Evolutionary conservation across 192 early-diverging fungal species (phyloP), one percentile per base, ranked within the genome.

Genomic region (Entophlyctis luteolus): DNA sequence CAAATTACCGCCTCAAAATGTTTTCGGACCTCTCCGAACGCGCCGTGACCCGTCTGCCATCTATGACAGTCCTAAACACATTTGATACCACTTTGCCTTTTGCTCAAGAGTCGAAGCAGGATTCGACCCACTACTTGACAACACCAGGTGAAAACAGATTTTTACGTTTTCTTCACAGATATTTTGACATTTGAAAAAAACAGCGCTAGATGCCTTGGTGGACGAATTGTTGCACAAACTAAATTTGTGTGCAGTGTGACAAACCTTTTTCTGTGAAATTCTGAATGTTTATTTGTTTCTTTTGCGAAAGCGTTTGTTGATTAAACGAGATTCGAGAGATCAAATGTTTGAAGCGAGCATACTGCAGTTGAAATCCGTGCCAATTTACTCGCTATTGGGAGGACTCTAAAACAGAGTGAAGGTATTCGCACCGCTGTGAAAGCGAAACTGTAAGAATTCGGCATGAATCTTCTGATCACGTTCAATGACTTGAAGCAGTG

Each of bases 221-320:
- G 62, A 62, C 36, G 68, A 70, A 32, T 28, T 70, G 2, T 59
- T 55, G 55, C 56, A 58, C 28, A 58, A 42, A 32, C 29, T 67
- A 28, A 58, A 67, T 58, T 4, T 58, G 31, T 55, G 55, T 58
- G 55, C n/a, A n/a, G n/a, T n/a, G n/a, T n/a, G n/a, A n/a, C n/a
- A n/a, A n/a, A n/a, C n/a, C n/a, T n/a, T n/a, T n/a, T n/a, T n/a
- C n/a, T n/a, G n/a, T n/a, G n/a, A n/a, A n/a, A n/a, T n/a, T n/a
- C n/a, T n/a, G n/a, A n/a, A n/a, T n/a, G n/a, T n/a, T n/a, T n/a
- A n/a, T n/a, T n/a, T n/a, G n/a, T n/a, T n/a, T n/a, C n/a, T n/a
- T n/a, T n/a, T n/a, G n/a, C n/a, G n/a, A n/a, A n/a, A n/a, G n/a
- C n/a, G n/a, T n/a, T n/a, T n/a, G n/a, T n/a, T n/a, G n/a, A n/a